Conservation (phyloP, 768 basidiomycete genomes). For the Basidioascus undulatus region DNA sequence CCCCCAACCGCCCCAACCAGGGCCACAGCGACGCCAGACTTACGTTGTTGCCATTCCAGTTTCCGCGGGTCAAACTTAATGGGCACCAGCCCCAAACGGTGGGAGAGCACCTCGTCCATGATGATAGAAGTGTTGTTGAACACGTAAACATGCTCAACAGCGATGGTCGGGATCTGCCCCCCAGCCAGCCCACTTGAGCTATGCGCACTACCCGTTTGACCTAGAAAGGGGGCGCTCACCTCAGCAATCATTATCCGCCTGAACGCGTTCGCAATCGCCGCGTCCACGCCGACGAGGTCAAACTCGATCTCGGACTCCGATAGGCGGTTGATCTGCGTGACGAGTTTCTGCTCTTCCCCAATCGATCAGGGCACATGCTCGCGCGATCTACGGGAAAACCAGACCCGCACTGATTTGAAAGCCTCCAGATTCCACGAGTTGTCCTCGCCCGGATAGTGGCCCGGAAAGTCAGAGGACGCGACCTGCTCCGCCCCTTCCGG, state of each 20-base stretch:
- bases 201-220: background rate
- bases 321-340: constrained; percentile 47
- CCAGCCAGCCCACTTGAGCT: background rate
- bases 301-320: constrained; percentile 75
- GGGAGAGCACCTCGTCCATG: constrained; percentile 76
- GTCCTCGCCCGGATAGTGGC: constrained; percentile 63
- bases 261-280: constrained; percentile 85
- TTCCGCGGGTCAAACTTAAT: constrained; percentile 59
- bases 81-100: constrained; percentile 77
- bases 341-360: constrained; percentile 30
- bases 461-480: constrained; percentile 74
- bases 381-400: no score
- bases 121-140: constrained; percentile 90
- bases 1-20: background rate
- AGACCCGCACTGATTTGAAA: constrained; percentile 45
- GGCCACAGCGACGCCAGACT: constrained; percentile 2
- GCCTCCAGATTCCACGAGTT: constrained; percentile 52
- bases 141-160: constrained; percentile 70
- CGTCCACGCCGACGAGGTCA: constrained; percentile 84
- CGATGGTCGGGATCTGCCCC: constrained; percentile 65
- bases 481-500: no score
- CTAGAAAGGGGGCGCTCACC: constrained; percentile 25
- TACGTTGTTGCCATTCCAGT: constrained; percentile 24
- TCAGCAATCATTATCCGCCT: constrained; percentile 82
- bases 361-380: background rate